These are phyloP conservation scores for Eimeria necatrix DNA, from an alignment of 169 alveolate genomes.

Conservation along the genomic window DNA sequence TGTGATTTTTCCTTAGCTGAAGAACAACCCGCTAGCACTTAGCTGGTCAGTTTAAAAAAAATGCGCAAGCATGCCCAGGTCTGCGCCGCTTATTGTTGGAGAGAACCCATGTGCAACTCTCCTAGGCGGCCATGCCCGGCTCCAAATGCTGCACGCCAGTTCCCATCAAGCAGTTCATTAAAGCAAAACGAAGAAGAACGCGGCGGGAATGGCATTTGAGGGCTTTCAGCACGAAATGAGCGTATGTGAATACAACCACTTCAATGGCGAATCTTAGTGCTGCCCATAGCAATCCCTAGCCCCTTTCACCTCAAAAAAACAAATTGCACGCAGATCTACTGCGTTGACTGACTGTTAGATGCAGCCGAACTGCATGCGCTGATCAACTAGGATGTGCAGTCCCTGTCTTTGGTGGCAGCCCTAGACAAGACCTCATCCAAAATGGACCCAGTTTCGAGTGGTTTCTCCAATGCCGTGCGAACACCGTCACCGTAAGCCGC, in stretches of 20 bases:
- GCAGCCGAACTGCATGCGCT: background rate
- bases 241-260: background rate
- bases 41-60: constrained; percentile 45
- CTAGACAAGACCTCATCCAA: background rate
- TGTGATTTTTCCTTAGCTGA: too few species aligned
- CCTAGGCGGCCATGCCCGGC: background rate
- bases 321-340: background rate
- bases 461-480: too few species aligned
- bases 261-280: background rate
- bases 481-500: too few species aligned
- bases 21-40: constrained; percentile 20
- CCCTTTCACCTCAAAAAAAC: constrained; percentile 37
- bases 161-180: constrained; percentile 11
- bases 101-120: background rate
- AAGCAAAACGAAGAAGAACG: background rate
- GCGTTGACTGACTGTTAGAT: background rate
- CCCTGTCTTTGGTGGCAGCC: background rate
- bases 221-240: background rate
- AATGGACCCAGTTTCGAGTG: too few species aligned
- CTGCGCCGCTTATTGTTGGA: background rate
- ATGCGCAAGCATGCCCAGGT: constrained; percentile 20
- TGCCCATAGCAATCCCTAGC: constrained; percentile 21
- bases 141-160: constrained; percentile 35
- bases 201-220: background rate
- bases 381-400: background rate